Base-by-base conservation (phyloP, 1,284 basidiomycete genomes). In the Flammula alnicola region DNA sequence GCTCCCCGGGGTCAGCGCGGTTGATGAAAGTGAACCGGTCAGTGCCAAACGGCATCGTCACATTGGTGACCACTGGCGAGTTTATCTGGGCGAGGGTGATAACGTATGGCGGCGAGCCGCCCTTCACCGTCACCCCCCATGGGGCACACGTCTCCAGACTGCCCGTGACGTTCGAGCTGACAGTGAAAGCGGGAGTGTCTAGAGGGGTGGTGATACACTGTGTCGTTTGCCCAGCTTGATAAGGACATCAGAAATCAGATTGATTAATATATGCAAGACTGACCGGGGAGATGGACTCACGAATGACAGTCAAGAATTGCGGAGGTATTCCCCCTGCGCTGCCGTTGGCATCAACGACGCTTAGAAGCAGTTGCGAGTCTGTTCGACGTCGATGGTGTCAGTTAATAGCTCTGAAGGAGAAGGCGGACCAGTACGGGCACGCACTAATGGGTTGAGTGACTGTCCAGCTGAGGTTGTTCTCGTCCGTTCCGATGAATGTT, bases 21-120 rank as follows among this genome's bases (percentile, higher is more conserved):
- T 80, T 71, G 44, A 76, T 74, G 52, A 68, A 81, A 6, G 74
- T 76, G 51, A 73, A 74, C 0, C 65, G 62, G 50, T 79, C 69
- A 42, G 74, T 69, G 5, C 60, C 59, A 0, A 58, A 35, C 1
- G 63, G 65, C 57, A 78, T 55, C 0, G 76, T 73, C 14, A 74
- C 65, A 58, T 78, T 79, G 4, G 75, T 77, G 17, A 75, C 63
- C 4, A 65, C 58, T 5, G 71, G 63, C 0, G 74, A 70, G 38
- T 64, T 64, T 17, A 70, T 33, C 1, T 72, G 66, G 4, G 67
- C 70, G 19, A 80, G 54, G 4, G 73, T 69, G 7, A 80, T 53
- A 16, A 59, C 73, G 62, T 79, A 81, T 1, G 79, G 79, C 33
- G 68, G 69, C 10, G 60, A 60, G 1, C 78, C 78, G 3, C 77